These are phyloP conservation scores for Ochetophila trinervis DNA, from an alignment of 306 rosid genomes.

Conservation along the genomic window DNA sequence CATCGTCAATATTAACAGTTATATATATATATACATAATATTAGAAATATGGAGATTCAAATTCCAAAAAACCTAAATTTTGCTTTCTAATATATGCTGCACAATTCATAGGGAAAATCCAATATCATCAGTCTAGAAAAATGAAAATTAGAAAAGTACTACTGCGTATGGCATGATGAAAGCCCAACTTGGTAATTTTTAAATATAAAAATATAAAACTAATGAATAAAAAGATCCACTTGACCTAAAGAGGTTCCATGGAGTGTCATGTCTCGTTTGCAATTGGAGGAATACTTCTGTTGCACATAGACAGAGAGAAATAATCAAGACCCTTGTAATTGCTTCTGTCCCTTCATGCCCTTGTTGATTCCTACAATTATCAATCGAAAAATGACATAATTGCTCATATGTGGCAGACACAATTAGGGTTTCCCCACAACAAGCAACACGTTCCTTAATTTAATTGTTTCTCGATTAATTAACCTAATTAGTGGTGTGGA, in stretches of 20 bases:
- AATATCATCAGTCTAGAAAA: not conserved
- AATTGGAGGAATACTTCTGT: slow-evolving; percentile 25
- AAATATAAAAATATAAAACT: not conserved
- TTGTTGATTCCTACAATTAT: slow-evolving; percentile 34
- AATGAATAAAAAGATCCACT: slow-evolving; percentile 19
- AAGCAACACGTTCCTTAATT: slow-evolving; percentile 7
- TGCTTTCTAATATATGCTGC: too few species aligned
- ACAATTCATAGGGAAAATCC: not conserved
- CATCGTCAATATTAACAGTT: too few species aligned
- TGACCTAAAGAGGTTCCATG: slow-evolving; percentile 6
- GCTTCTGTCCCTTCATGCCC: slow-evolving; percentile 37
- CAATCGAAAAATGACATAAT: slow-evolving; percentile 21
- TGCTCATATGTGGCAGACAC: slow-evolving; percentile 41
- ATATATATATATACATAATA: too few species aligned
- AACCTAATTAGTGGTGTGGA: slow-evolving; percentile 21
- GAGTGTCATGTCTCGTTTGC: slow-evolving; percentile 16
- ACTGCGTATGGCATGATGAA: slow-evolving; percentile 15
- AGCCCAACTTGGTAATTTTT: slow-evolving; percentile 2
- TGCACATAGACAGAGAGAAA: slow-evolving; percentile 30
- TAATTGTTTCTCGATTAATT: not conserved
- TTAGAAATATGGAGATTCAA: too few species aligned
- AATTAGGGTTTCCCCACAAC: slow-evolving; percentile 33
- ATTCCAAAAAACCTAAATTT: too few species aligned
- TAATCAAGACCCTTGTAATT: slow-evolving; percentile 43
- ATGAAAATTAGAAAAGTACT: not conserved